Percentiles rank a stretch among this genome's conserved stretches.
phyloP scores from a whole-genome alignment of 306 rosid genomes.

The Trichosanthes cucumerina region DNA sequence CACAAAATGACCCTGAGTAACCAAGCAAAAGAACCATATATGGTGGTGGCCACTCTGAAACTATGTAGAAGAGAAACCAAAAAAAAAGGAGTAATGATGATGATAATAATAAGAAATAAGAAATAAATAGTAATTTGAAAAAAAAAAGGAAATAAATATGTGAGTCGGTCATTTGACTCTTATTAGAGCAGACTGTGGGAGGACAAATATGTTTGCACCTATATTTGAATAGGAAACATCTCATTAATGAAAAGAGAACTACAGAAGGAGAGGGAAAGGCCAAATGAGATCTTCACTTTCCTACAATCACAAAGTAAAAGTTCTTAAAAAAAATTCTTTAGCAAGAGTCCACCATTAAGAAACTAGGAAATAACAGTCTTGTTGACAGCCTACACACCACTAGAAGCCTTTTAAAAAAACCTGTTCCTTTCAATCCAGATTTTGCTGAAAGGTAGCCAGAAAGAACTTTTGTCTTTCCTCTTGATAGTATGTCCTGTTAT shows the following conservation, averaged over 20 bases:
- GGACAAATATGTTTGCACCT: background rate
- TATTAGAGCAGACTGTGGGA: background rate
- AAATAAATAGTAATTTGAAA: background rate
- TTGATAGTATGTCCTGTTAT: background rate
- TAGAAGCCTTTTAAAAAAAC: background rate
- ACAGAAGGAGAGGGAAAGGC: background rate
- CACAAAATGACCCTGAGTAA: constrained; percentile 2
- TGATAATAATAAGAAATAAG: background rate
- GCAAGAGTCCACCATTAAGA: background rate
- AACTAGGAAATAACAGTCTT: background rate
- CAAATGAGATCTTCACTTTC: background rate
- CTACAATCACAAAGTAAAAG: background rate
- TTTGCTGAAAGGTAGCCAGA: background rate
- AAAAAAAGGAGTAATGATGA: background rate
- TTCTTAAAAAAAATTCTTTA: background rate
- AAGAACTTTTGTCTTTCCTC: background rate
- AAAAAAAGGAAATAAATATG: background rate
- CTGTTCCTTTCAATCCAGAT: background rate
- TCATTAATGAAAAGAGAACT: background rate
- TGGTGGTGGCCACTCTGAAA: constrained; percentile 1
- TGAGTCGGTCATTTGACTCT: background rate
- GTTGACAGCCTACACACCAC: background rate
- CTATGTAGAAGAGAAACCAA: background rate
- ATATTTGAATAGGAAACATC: background rate
- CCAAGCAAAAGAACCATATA: background rate